Evolutionary conservation across 306 rosid genomes (phyloP).

Genomic region (Sicyos edulis): DNA sequence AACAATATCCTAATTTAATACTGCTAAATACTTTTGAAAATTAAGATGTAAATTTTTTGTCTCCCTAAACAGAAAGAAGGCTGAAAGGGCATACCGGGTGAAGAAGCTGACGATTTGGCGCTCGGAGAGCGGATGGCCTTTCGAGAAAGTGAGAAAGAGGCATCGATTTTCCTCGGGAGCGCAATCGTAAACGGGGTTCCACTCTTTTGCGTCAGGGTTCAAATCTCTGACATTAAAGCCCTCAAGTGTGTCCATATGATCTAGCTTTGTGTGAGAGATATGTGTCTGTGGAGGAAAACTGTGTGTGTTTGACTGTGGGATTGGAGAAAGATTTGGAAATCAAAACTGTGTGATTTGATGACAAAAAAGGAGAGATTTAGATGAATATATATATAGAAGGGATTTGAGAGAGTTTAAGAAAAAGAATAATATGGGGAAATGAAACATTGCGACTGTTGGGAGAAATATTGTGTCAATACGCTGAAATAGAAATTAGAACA

Average conservation of each 20-base stretch:
- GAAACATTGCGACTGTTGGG: slow-evolving; percentile 16
- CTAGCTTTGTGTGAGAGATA: not conserved
- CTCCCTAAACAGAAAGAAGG: too few relatives aligned
- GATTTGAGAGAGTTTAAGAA: not conserved
- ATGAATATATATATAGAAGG: not conserved
- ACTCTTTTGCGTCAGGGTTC: slow-evolving; percentile 35
- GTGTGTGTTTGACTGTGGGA: slow-evolving; percentile 12
- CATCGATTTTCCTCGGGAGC: slow-evolving; percentile 32
- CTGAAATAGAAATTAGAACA: not conserved
- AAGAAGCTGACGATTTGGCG: slow-evolving; percentile 30
- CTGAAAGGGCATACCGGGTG: slow-evolving; percentile 17
- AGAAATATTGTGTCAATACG: not conserved
- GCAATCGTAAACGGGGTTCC: slow-evolving; percentile 16
- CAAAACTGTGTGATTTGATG: not conserved
- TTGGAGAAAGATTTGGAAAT: not conserved
- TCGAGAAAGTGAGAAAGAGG: slow-evolving; percentile 38
- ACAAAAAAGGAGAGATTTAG: not conserved
- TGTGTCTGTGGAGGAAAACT: not conserved
- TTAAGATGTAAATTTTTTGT: too few relatives aligned
- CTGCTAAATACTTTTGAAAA: too few relatives aligned
- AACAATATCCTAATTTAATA: too few relatives aligned
- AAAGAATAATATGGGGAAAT: not conserved
- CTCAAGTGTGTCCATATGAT: not conserved
- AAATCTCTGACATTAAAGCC: not conserved
- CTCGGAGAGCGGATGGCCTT: slow-evolving; percentile 25